Conservation (phyloP, 305 asterid genomes). For the Rubia tinctorum region DNA sequence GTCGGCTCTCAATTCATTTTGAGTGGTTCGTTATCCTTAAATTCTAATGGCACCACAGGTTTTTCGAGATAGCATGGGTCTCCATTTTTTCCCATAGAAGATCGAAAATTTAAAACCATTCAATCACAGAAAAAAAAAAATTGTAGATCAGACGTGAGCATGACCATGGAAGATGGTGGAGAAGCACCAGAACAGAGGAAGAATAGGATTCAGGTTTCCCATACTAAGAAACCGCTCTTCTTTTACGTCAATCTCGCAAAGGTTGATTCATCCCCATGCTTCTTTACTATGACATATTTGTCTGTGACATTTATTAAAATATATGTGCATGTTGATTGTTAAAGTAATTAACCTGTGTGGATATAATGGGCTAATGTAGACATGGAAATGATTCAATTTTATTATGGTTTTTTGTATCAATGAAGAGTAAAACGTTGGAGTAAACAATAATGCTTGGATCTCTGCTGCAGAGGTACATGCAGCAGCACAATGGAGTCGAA, state of each 20-base stretch:
- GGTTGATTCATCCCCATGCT: conserved; percentile 26
- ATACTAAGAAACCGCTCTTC: conserved; percentile 84
- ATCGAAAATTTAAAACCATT: neutral
- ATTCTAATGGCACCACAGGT: conserved; percentile 19
- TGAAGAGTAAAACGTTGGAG: neutral
- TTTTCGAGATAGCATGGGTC: conserved; percentile 16
- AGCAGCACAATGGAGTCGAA: conserved; percentile 80
- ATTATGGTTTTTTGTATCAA: too few species aligned
- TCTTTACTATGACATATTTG: neutral
- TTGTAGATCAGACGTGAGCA: conserved; percentile 11
- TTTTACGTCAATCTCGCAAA: conserved; percentile 83
- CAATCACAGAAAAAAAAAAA: neutral
- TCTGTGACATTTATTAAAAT: neutral
- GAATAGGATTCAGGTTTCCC: conserved; percentile 80
- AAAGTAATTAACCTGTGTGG: neutral
- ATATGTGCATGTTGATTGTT: neutral
- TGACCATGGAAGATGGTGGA: conserved; percentile 52
- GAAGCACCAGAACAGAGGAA: conserved; percentile 36
- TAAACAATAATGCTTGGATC: neutral
- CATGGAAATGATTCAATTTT: neutral
- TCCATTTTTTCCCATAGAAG: conserved; percentile 8
- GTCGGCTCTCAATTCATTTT: neutral
- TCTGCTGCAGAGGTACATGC: conserved; percentile 70
- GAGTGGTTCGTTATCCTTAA: neutral
- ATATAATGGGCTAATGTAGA: neutral